phyloP scores from a whole-genome alignment of 495 filamentous ascomycete species.

The Bombardia bombarda region DNA sequence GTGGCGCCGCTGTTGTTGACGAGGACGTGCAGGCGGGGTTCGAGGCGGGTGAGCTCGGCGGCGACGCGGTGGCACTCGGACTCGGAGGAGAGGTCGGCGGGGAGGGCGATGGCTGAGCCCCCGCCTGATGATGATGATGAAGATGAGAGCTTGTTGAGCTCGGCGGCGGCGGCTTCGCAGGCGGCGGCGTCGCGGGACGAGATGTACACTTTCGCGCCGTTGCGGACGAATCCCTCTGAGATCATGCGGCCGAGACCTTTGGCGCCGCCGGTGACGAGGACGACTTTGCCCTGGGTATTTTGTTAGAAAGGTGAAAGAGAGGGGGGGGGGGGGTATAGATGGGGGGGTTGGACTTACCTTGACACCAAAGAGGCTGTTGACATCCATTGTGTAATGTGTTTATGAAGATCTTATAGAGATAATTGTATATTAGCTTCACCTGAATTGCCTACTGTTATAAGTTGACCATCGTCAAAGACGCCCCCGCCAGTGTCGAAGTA shows the following conservation, averaged over 20 bases:
- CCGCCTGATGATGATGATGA: slow-evolving; percentile 1
- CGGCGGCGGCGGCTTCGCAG: slow-evolving; percentile 20
- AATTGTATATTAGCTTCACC: no score
- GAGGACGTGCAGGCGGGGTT: slow-evolving; percentile 61
- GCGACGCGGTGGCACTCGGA: slow-evolving; percentile 54
- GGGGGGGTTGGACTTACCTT: slow-evolving; percentile 34
- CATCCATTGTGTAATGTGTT: slow-evolving; percentile 37
- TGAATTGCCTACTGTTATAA: no score
- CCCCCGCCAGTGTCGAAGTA: no score
- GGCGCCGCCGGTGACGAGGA: slow-evolving; percentile 35
- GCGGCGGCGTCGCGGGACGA: slow-evolving; percentile 53
- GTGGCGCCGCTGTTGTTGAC: slow-evolving; percentile 79
- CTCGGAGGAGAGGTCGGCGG: slow-evolving; percentile 28
- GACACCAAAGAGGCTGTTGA: slow-evolving; percentile 48
- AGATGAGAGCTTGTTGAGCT: slow-evolving; percentile 17
- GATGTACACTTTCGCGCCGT: slow-evolving; percentile 79
- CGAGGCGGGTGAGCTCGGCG: slow-evolving; percentile 53
- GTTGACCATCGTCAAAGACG: no score
- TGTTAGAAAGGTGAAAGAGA: neutral
- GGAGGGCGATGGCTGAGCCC: slow-evolving; percentile 26
- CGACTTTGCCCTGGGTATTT: slow-evolving; percentile 27
- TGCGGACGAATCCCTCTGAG: slow-evolving; percentile 65
- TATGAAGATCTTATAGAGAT: neutral
- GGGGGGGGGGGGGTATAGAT: neutral
- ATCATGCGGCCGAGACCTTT: slow-evolving; percentile 74